Percentiles rank a stretch among this genome's conserved stretches.
phyloP scores from a whole-genome alignment of 805 yeast species.

The Candida sonorensis region DNA sequence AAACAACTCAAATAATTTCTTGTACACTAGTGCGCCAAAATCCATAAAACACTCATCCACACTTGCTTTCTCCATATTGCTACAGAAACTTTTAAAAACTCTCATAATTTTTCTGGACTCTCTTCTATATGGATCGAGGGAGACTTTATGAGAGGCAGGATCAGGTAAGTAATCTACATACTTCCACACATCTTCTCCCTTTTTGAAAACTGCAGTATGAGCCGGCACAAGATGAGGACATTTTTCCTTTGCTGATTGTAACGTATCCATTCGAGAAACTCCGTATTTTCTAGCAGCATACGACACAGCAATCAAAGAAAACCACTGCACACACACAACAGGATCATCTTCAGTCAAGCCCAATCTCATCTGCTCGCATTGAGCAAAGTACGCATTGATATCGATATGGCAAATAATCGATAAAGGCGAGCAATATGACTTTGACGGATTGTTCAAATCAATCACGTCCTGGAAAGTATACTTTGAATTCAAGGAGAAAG shows the following conservation, averaged over 20 bases:
- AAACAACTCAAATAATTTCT: conserved; percentile 32
- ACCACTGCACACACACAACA: conserved; percentile 94
- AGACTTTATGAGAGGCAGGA: conserved; percentile 68
- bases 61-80: conserved; percentile 83
- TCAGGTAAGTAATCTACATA: conserved; percentile 56
- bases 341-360: conserved; percentile 65
- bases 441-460: conserved; percentile 37
- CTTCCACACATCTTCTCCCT: conserved; percentile 81
- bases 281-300: conserved; percentile 87
- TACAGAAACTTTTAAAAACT: conserved; percentile 56
- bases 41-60: conserved; percentile 92
- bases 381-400: conserved; percentile 94
- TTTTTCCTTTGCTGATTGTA: conserved; percentile 60
- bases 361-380: conserved; percentile 76
- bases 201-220: conserved; percentile 90
- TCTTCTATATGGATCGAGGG: conserved; percentile 84
- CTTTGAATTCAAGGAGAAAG: too few species aligned
- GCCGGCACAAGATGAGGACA: conserved; percentile 75
- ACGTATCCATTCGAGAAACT: conserved; percentile 66
- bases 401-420: conserved; percentile 83
- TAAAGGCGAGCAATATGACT: conserved; percentile 58
- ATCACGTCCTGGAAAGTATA: conserved; percentile 44
- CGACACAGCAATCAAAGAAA: conserved; percentile 78
- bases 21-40: conserved; percentile 58
- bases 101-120: conserved; percentile 76